Conservation (phyloP, 2,329 filamentous ascomycete genomes). For the Dendrostoma leiphaemia region DNA sequence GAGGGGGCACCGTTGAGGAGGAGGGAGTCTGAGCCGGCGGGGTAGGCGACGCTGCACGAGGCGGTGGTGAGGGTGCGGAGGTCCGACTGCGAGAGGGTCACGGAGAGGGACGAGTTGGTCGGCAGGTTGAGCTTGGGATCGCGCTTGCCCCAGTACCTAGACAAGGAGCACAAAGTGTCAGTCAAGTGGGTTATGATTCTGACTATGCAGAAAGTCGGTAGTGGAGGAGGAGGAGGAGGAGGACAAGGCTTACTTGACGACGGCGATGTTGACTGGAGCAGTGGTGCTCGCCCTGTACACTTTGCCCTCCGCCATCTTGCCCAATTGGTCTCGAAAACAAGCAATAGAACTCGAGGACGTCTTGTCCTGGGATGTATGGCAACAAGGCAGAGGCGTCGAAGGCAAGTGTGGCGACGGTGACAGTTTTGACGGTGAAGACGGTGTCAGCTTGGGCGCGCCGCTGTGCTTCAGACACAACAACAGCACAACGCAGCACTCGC, state of each 20-base stretch:
- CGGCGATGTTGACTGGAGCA: slow-evolving; percentile 95
- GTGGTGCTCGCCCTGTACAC: slow-evolving; percentile 94
- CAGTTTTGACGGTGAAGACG: not conserved
- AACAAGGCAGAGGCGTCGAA: not conserved
- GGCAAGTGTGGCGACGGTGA: not conserved
- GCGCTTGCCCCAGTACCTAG: slow-evolving; percentile 90
- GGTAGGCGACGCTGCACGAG: slow-evolving; percentile 75
- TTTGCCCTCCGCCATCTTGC: slow-evolving; percentile 45
- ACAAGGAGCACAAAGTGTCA: slow-evolving; percentile 7
- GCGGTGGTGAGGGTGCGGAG: slow-evolving; percentile 95
- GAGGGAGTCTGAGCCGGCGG: slow-evolving; percentile 59
- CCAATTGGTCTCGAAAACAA: not conserved
- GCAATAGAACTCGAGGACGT: no score
- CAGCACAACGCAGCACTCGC: no score
- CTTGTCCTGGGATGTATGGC: no score
- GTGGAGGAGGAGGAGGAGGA: slow-evolving; percentile 23
- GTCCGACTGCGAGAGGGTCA: slow-evolving; percentile 91
- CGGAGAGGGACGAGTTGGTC: slow-evolving; percentile 95
- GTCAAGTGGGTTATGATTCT: no score
- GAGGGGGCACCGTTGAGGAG: slow-evolving; percentile 80
- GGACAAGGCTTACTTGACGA: slow-evolving; percentile 71
- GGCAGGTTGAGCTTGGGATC: slow-evolving; percentile 92
- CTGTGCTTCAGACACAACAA: not conserved
- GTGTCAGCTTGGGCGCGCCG: not conserved
- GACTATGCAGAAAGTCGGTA: no score